Evolutionary conservation across 495 filamentous ascomycete species (phyloP).

Genomic region (Haplographium delicatum): DNA sequence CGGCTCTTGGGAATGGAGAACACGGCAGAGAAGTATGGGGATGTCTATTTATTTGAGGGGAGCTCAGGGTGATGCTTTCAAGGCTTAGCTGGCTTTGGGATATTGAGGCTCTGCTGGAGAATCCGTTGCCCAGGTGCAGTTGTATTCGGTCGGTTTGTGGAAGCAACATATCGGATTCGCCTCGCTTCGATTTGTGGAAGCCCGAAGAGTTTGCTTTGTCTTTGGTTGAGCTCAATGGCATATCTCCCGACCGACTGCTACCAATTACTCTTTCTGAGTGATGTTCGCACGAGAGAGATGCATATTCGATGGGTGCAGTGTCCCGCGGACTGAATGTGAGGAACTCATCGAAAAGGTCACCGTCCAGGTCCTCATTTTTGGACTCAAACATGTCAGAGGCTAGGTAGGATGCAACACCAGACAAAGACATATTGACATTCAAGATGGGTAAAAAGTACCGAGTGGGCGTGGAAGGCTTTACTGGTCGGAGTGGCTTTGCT

Average conservation of each 20-base stretch:
- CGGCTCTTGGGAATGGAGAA: slow-evolving; percentile 11
- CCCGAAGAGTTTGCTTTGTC: slow-evolving; percentile 2
- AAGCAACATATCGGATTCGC: slow-evolving; percentile 1
- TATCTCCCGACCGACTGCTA: neutral
- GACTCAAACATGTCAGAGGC: slow-evolving; percentile 9
- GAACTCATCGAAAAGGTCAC: slow-evolving; percentile 28
- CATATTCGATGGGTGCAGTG: slow-evolving; percentile 4
- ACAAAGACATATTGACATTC: slow-evolving; percentile 20
- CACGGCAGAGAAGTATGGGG: slow-evolving; percentile 12
- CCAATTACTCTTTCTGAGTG: neutral
- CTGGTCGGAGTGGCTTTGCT: slow-evolving; percentile 1
- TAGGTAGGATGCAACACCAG: slow-evolving; percentile 10
- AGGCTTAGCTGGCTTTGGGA: slow-evolving; percentile 26
- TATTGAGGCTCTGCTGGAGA: slow-evolving; percentile 20
- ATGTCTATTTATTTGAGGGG: slow-evolving; percentile 7
- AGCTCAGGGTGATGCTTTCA: slow-evolving; percentile 19
- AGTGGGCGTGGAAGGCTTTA: neutral
- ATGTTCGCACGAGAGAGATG: neutral
- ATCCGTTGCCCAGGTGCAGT: slow-evolving; percentile 2
- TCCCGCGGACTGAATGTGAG: slow-evolving; percentile 18
- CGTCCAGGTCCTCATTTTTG: slow-evolving; percentile 16
- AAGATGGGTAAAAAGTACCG: neutral
- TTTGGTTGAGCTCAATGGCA: neutral
- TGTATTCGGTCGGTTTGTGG: slow-evolving; percentile 1
- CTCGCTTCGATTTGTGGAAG: neutral